Evolutionary conservation across 2,329 filamentous ascomycete species (phyloP).

Genomic region (Beauveria sp.): DNA sequence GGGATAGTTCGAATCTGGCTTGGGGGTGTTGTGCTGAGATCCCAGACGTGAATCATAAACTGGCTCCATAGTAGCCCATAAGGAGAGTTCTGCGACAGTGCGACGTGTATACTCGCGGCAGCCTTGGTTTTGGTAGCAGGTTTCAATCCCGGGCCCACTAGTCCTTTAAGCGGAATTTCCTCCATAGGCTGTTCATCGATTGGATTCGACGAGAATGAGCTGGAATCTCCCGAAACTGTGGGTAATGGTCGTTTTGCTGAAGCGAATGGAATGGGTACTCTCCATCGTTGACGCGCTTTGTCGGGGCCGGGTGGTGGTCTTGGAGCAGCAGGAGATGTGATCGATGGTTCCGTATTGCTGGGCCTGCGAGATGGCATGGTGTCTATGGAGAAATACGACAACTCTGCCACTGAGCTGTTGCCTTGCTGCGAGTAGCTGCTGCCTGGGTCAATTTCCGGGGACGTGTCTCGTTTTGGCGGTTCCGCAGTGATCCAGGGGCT

Average conservation of each 20-base stretch:
- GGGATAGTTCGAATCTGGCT: conserved; percentile 24
- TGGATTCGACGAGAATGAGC: conserved; percentile 27
- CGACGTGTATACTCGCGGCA: conserved; percentile 26
- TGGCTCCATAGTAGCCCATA: conserved; percentile 32
- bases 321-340: neutral
- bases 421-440: conserved; percentile 7
- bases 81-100: conserved; percentile 30
- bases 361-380: neutral
- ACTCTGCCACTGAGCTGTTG: neutral
- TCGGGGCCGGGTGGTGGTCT: neutral
- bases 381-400: conserved; percentile 1
- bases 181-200: conserved; percentile 28
- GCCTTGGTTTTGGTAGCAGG: conserved; percentile 20
- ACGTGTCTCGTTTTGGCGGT: neutral
- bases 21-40: conserved; percentile 29
- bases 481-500: neutral
- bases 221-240: conserved; percentile 25
- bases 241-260: conserved; percentile 20
- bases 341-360: neutral
- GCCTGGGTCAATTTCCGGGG: neutral
- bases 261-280: conserved; percentile 19
- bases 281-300: conserved; percentile 26
- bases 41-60: conserved; percentile 30
- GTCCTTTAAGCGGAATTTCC: conserved; percentile 27
- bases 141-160: conserved; percentile 22